Evolutionary conservation across 2,329 filamentous ascomycete genomes (phyloP).

Genomic region (Lasiodiplodia gonubiensis): DNA sequence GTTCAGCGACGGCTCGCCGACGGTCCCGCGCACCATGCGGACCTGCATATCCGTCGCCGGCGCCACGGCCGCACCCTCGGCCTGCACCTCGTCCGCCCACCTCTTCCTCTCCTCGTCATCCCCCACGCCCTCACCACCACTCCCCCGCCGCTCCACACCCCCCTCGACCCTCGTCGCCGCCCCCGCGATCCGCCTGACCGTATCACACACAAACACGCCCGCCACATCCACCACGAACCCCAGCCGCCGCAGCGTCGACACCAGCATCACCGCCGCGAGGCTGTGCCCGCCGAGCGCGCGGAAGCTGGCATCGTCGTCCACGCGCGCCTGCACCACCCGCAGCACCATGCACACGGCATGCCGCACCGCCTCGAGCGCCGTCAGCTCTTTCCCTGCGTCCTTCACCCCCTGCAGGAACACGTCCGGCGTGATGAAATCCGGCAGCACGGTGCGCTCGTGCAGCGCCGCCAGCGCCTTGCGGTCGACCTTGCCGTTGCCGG

Average conservation of each 20-base stretch:
- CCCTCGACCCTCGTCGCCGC: not conserved
- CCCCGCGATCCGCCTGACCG: not conserved
- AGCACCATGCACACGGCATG: not conserved
- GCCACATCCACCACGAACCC: not conserved
- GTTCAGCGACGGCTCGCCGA: constrained; percentile 9
- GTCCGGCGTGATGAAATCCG: not conserved
- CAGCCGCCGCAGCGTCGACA: constrained; percentile 9
- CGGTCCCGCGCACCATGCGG: constrained; percentile 11
- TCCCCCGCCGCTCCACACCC: no score
- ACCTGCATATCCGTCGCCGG: constrained; percentile 19
- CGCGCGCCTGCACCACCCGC: not conserved
- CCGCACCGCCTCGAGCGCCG: not conserved
- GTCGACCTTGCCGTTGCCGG: constrained; percentile 19
- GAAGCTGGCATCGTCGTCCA: not conserved
- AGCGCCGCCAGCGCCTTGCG: constrained; percentile 9
- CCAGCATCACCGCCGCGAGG: constrained; percentile 12
- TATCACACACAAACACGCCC: not conserved
- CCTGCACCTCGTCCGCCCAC: not conserved
- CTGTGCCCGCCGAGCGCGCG: constrained; percentile 2
- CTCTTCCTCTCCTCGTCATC: not conserved
- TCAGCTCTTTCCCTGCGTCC: not conserved
- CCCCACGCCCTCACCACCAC: not conserved
- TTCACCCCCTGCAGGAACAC: not conserved
- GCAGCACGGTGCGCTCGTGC: not conserved
- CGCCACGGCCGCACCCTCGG: not conserved